Percentiles rank a stretch among this genome's conserved stretches.
Evolutionary conservation across 2,329 filamentous ascomycete species (phyloP).

Genomic region (Epichloe uncinata): DNA sequence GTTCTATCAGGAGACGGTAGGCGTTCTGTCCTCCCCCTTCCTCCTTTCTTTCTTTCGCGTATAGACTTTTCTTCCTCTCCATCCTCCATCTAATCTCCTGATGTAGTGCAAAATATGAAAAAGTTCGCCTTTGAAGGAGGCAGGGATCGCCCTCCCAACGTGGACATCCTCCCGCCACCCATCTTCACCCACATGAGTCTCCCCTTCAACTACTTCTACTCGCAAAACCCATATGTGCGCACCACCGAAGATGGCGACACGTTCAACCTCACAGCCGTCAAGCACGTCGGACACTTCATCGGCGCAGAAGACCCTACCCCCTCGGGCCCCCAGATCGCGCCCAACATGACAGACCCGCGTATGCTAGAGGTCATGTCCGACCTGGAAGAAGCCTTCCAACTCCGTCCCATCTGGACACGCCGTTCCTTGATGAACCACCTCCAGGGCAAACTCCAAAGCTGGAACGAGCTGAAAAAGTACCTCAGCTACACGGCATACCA

Average conservation of each 20-base stretch:
- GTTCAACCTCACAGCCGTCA: conserved; percentile 47
- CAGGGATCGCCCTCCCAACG: conserved; percentile 42
- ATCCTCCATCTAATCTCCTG: background rate
- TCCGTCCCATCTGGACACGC: conserved; percentile 76
- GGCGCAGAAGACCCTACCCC: conserved; percentile 49
- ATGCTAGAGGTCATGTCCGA: conserved; percentile 51
- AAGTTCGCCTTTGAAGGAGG: conserved; percentile 54
- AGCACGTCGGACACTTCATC: conserved; percentile 45
- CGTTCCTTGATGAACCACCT: conserved; percentile 68
- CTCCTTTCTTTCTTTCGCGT: background rate
- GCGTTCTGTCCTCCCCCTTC: conserved; percentile 1
- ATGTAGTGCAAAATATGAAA: conserved; percentile 35
- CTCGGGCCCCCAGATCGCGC: conserved; percentile 45
- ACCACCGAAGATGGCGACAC: conserved; percentile 42
- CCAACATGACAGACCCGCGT: conserved; percentile 43
- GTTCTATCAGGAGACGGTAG: conserved; percentile 59
- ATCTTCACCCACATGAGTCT: conserved; percentile 62
- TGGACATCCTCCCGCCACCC: conserved; percentile 67
- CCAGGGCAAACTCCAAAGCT: conserved; percentile 33
- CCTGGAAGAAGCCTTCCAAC: conserved; percentile 51
- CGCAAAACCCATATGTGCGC: conserved; percentile 69
- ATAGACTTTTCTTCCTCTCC: background rate
- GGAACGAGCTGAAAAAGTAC: conserved; percentile 54
- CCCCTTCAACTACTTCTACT: conserved; percentile 69
- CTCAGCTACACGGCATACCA: conserved; percentile 81